Conservation (phyloP, 139 green algal species). For the Micractinium sp. region DNA sequence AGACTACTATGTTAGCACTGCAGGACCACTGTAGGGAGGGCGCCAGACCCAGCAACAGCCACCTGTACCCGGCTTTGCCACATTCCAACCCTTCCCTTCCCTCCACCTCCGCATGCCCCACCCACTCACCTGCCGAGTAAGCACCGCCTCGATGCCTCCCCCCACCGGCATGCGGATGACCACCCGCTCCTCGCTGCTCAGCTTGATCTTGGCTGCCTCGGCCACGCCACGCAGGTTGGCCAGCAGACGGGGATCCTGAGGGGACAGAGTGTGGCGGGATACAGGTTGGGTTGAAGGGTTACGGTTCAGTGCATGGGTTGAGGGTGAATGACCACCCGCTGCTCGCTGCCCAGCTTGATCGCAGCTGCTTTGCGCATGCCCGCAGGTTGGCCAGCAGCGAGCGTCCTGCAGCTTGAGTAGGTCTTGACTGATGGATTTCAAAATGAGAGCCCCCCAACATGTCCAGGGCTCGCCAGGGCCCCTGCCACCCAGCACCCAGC, state of each 20-base stretch:
- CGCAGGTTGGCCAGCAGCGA: conserved; percentile 53
- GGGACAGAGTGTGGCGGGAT: background rate
- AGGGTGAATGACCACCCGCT: conserved; percentile 32
- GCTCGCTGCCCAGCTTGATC: conserved; percentile 66
- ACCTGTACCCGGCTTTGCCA: background rate
- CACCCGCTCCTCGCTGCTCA: conserved; percentile 59
- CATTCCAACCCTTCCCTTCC: background rate
- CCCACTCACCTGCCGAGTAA: conserved; percentile 49
- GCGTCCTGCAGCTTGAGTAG: background rate
- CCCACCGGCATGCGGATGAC: conserved; percentile 74
- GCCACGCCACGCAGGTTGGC: conserved; percentile 70
- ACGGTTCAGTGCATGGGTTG: background rate
- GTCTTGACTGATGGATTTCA: no score
- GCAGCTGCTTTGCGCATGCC: conserved; percentile 80
- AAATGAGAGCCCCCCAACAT: no score
- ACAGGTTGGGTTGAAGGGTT: no score
- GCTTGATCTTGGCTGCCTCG: conserved; percentile 81
- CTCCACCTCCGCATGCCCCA: background rate
- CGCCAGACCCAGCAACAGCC: no score
- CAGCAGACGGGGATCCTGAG: conserved; percentile 44
- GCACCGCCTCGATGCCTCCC: conserved; percentile 56
- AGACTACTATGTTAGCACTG: no score
- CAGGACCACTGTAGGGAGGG: no score
- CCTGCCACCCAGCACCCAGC: no score
- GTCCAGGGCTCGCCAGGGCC: no score